A percentile compares a stretch with the other conserved stretches of the same genome.
phyloP scores from a whole-genome alignment of 177 flowering plant genomes.

The Vitis hybrid region DNA sequence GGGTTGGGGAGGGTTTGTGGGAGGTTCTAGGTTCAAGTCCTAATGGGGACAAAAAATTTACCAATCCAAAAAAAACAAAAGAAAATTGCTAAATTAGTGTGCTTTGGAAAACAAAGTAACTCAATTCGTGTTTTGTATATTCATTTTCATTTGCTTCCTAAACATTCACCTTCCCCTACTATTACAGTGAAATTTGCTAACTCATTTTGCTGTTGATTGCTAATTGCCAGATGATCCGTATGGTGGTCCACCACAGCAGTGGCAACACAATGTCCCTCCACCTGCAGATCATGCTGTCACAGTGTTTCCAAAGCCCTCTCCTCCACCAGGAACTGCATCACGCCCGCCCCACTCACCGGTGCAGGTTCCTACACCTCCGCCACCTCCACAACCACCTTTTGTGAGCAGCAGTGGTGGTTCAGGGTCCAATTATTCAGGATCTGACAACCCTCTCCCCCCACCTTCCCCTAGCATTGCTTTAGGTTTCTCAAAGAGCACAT shows the following conservation, averaged over 20 bases:
- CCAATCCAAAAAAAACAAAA: no score
- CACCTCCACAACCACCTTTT: constrained; percentile 47
- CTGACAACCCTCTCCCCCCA: constrained; percentile 52
- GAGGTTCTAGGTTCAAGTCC: no score
- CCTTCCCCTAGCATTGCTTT: constrained; percentile 65
- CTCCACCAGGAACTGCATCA: constrained; percentile 41
- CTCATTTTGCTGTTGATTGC: background rate
- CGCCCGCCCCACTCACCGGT: constrained; percentile 28
- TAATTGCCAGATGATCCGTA: constrained; percentile 37
- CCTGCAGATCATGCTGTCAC: constrained; percentile 39
- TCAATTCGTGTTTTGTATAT: background rate
- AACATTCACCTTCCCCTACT: no score
- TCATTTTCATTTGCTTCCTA: background rate
- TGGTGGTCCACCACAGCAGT: constrained; percentile 43
- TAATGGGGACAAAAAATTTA: no score
- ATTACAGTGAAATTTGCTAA: no score
- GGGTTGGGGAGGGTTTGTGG: no score
- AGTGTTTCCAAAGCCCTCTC: constrained; percentile 37
- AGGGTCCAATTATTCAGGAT: constrained; percentile 68
- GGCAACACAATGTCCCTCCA: constrained; percentile 64
- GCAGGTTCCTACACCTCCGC: constrained; percentile 15
- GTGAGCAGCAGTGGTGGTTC: constrained; percentile 73
- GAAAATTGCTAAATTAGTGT: no score
- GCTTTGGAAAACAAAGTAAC: no score
- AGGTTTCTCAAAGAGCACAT: constrained; percentile 54